Base-by-base conservation (phyloP, 495 filamentous ascomycete species). In the Penicillium nucicola region DNA sequence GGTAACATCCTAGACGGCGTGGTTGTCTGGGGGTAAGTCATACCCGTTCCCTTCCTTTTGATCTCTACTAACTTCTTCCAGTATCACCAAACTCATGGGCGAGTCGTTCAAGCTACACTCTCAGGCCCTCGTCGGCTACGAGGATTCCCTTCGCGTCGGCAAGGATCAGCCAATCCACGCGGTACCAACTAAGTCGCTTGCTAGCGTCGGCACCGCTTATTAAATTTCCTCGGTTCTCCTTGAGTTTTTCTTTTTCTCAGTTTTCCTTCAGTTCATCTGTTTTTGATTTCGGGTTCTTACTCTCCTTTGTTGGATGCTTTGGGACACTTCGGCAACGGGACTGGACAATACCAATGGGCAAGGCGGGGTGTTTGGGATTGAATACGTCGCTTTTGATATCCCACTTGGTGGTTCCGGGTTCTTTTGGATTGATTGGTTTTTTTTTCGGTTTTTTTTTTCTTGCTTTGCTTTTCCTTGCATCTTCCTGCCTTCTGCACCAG, bases 1-100 rank as follows among this genome's bases (percentile, higher is more conserved):
- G 93, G 95, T 66, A 90, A 89, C 54, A 97, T 97, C 86, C 81
- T 98, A 58, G 92, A 97, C 69, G 95, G 96, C 69, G 93, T 97
- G 53, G 92, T 97, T 58, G 93, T 98, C 49, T 98, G 93, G 93
- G 93, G 93, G 86, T 88, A 81, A 76, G 85, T 79, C 40, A 45
- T 34, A 15, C 34, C 12, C 20, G 46, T 50, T 47, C 31, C 39
- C 11, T 37, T 44, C 34, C 18, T 33, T 15, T 10, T 45, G 36
- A 15, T 13, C 17, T 14, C 12, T 22, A 56, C 87, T 86, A 77
- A 86, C 69, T 25, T 9, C 61, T 8, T 56, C 36, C 52, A 98
- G 93, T 53, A 96, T 98, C 66, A 97, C 92, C 58, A 89, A 93
- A 66, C 80, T 97, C 30, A 95, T 98, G 88, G 93, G 93, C 65